Conservation (phyloP, 768 basidiomycete species). For the Lanmaoa rubissima region DNA sequence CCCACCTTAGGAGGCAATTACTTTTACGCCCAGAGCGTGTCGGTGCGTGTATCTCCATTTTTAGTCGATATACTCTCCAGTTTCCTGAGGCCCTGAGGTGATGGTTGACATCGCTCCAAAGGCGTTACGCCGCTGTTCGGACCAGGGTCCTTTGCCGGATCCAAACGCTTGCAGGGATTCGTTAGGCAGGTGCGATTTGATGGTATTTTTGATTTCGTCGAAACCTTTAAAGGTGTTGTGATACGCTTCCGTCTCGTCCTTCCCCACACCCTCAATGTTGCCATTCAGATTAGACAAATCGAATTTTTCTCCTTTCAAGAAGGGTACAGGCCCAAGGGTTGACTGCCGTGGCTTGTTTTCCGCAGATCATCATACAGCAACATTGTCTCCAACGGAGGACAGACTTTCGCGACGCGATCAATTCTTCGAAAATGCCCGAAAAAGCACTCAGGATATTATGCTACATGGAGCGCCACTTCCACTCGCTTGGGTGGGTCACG, state of each 20-base stretch:
- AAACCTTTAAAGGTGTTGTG: conserved; percentile 4
- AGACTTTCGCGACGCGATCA: neutral
- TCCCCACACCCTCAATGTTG: conserved; percentile 12
- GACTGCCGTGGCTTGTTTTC: conserved; percentile 24
- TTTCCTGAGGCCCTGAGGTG: too few relatives aligned
- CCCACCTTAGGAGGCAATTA: neutral
- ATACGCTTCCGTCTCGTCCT: neutral
- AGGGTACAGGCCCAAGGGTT: conserved; percentile 8
- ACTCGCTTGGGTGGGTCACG: conserved; percentile 24
- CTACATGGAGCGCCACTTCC: conserved; percentile 27
- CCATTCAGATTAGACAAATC: conserved; percentile 9
- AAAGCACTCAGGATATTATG: conserved; percentile 12
- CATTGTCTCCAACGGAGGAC: neutral
- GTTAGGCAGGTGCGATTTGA: neutral
- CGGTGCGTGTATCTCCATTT: conserved; percentile 2
- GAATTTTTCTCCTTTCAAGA: conserved; percentile 21
- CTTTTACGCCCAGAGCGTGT: conserved; percentile 2
- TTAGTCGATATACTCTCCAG: neutral
- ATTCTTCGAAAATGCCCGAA: neutral
- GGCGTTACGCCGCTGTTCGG: neutral
- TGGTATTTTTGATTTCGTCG: neutral
- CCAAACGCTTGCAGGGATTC: neutral
- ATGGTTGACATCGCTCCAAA: too few relatives aligned
- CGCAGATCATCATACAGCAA: neutral
- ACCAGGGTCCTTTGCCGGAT: neutral